phyloP scores from a whole-genome alignment of 805 yeast genomes.

The Candida vaughaniae region DNA sequence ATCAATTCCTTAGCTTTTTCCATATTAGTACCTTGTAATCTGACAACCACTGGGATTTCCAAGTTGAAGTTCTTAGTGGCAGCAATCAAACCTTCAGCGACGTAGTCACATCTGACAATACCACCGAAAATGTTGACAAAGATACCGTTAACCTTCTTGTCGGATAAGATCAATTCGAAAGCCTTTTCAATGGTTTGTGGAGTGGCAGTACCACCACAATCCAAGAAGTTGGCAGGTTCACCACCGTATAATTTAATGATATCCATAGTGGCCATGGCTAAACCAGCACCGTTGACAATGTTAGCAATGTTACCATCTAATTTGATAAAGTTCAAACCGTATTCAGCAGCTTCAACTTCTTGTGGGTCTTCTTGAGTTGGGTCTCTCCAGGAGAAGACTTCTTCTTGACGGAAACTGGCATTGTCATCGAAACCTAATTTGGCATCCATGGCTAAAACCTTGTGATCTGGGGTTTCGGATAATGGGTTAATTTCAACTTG shows the following conservation, averaged over 20 bases:
- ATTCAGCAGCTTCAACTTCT: constrained; percentile 84
- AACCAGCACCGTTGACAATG: constrained; percentile 99
- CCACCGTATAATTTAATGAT: constrained; percentile 98
- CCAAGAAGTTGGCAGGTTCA: constrained; percentile 97
- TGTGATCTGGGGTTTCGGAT: constrained; percentile 86
- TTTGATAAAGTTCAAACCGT: constrained; percentile 93
- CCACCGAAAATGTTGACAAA: constrained; percentile 99
- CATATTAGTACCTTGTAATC: constrained; percentile 98
- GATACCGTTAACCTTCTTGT: constrained; percentile 86
- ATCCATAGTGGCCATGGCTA: constrained; percentile 99
- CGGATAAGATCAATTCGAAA: constrained; percentile 87
- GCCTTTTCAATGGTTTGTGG: constrained; percentile 98
- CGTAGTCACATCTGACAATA: constrained; percentile 98
- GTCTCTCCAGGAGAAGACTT: constrained; percentile 96
- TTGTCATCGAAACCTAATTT: constrained; percentile 97
- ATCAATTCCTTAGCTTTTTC: constrained; percentile 86
- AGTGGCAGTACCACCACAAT: constrained; percentile 99
- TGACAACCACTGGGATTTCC: constrained; percentile 92
- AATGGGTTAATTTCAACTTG: constrained; percentile 99
- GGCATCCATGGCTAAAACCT: constrained; percentile 98
- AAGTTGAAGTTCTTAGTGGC: constrained; percentile 91
- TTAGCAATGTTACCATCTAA: constrained; percentile 98
- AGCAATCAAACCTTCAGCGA: constrained; percentile 94
- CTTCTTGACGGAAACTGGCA: constrained; percentile 92
- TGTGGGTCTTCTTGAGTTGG: constrained; percentile 96